Percentiles rank a stretch among this genome's conserved stretches.
Conservation (phyloP, 2,329 filamentous ascomycete species). For the Teratosphaeria gauchensis region DNA sequence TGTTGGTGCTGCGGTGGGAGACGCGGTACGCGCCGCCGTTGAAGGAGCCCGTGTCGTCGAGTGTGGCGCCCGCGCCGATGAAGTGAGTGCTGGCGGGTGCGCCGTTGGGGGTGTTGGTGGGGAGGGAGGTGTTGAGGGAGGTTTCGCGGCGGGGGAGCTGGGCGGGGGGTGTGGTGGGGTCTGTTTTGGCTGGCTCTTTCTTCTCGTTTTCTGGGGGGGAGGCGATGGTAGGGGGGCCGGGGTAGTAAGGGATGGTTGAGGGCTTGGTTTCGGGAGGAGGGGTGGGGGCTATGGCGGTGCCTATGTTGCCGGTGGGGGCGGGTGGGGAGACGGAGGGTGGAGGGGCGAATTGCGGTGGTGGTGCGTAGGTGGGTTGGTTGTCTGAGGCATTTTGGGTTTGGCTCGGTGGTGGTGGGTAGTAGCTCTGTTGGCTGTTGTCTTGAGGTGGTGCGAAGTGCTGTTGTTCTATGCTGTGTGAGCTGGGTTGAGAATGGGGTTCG, state of each 20-base stretch:
- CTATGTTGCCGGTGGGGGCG: constrained; percentile 18
- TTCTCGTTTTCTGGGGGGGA: constrained; percentile 25
- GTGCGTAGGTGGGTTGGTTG: constrained; percentile 16
- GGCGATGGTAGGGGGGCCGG: constrained; percentile 26
- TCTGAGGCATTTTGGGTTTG: constrained; percentile 4
- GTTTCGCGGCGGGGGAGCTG: constrained; percentile 21
- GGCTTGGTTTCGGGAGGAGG: constrained; percentile 14
- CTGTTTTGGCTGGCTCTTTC: constrained; percentile 16
- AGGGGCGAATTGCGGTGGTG: constrained; percentile 25
- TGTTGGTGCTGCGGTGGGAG: constrained; percentile 84
- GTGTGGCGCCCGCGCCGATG: constrained; percentile 48
- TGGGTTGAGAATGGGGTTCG: neutral
- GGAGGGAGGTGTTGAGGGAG: neutral
- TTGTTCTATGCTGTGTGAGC: constrained; percentile 9
- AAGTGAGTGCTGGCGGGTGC: constrained; percentile 42
- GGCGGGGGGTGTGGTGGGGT: constrained; percentile 11
- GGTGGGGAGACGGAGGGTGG: constrained; percentile 26
- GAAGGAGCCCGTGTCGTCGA: constrained; percentile 88
- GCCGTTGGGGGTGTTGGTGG: neutral
- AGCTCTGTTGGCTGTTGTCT: neutral
- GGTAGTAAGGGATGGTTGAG: constrained; percentile 23
- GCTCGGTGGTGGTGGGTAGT: neutral
- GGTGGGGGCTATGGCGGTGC: constrained; percentile 8
- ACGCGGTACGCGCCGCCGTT: constrained; percentile 93
- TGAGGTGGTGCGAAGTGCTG: constrained; percentile 20